Percentiles rank a stretch among this genome's conserved stretches.
Evolutionary conservation across 176 grass and related monocot species (phyloP).

Genomic region (Carex parvula): DNA sequence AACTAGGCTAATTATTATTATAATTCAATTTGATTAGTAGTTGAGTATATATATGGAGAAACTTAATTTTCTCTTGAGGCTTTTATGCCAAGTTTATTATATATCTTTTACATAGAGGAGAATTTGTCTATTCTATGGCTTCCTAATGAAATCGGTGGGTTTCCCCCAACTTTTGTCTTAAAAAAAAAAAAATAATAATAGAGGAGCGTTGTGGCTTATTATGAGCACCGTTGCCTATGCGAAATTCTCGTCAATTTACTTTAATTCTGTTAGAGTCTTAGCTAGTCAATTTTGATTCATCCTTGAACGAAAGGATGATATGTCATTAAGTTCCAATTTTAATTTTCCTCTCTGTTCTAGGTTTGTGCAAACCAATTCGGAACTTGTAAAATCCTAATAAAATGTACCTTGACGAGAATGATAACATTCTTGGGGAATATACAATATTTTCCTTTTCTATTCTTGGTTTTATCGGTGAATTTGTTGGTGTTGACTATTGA

Average conservation of each 20-base stretch:
- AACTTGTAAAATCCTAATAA: not conserved
- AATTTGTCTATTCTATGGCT: not conserved
- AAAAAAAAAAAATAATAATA: not conserved
- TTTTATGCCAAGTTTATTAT: not conserved
- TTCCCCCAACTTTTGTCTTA: no score
- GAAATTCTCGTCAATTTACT: not conserved
- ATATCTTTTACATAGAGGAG: not conserved
- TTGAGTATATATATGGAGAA: not conserved
- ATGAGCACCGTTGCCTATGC: not conserved
- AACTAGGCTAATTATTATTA: not conserved
- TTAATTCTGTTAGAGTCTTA: not conserved
- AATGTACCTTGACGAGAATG: not conserved
- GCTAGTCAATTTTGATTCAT: not conserved
- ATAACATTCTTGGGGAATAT: not conserved
- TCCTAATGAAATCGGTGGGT: no score
- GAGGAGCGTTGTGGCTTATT: not conserved
- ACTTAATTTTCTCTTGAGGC: not conserved
- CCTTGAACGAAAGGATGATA: not conserved
- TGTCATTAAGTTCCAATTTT: not conserved
- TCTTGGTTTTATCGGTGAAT: not conserved
- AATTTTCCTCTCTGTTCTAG: not conserved
- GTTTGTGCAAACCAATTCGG: not conserved
- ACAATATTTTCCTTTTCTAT: not conserved
- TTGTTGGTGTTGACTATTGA: no score
- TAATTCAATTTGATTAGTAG: not conserved